Conservation (phyloP, 768 basidiomycete species). For the Baorangia bicolor region DNA sequence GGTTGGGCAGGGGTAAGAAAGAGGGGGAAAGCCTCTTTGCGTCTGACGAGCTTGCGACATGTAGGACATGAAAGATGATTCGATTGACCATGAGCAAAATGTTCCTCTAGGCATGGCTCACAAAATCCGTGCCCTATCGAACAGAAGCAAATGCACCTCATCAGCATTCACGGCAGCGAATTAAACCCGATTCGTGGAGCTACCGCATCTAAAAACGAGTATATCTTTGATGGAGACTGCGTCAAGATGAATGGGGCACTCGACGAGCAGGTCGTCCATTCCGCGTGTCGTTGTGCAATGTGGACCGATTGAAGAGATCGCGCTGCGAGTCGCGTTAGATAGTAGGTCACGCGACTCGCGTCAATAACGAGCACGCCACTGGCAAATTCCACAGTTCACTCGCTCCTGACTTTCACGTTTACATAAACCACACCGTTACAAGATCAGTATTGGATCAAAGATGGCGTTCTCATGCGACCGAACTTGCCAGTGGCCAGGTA, state of each 20-base stretch:
- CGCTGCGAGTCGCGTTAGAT: neutral
- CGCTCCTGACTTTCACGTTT: neutral
- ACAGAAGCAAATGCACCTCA: slow-evolving; percentile 7
- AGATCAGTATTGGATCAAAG: neutral
- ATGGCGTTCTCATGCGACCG: neutral
- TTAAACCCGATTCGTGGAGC: slow-evolving; percentile 4
- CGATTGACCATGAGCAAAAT: slow-evolving; percentile 13
- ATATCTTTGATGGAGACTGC: slow-evolving; percentile 27
- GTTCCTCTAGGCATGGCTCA: slow-evolving; percentile 27
- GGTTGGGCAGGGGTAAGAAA: slow-evolving; percentile 24
- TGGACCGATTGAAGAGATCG: neutral
- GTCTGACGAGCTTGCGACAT: slow-evolving; percentile 29
- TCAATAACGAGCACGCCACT: neutral
- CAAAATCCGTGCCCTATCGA: slow-evolving; percentile 34
- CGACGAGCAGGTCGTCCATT: slow-evolving; percentile 26
- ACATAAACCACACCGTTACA: neutral
- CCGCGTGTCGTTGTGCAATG: neutral
- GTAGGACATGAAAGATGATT: slow-evolving; percentile 24
- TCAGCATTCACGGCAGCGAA: slow-evolving; percentile 12
- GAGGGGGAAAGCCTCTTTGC: slow-evolving; percentile 27
- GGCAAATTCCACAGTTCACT: neutral
- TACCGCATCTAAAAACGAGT: slow-evolving; percentile 33
- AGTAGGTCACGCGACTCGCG: neutral
- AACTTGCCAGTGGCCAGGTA: neutral
- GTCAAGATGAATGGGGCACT: slow-evolving; percentile 34